These are phyloP conservation scores for Musa troglodytarum DNA, from an alignment of 176 grass and related monocot genomes.

Conservation along the genomic window DNA sequence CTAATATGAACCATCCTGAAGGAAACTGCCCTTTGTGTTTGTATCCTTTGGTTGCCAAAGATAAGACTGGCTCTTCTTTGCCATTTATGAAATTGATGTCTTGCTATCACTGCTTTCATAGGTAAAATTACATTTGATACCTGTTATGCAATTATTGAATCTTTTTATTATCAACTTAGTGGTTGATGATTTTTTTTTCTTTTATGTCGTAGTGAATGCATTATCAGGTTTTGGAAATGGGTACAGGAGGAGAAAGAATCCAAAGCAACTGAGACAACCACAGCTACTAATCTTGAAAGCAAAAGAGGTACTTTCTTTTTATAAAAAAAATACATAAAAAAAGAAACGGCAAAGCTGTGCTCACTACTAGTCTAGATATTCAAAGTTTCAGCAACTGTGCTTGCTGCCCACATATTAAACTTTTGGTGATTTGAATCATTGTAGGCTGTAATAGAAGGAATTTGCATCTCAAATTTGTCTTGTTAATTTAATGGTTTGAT, in stretches of 20 bases:
- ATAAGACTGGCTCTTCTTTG: constrained; percentile 37
- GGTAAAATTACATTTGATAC: constrained; percentile 24
- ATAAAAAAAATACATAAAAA: background rate
- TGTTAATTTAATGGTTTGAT: background rate
- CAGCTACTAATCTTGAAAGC: constrained; percentile 21
- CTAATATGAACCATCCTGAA: constrained; percentile 90
- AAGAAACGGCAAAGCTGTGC: background rate
- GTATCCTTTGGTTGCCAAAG: constrained; percentile 58
- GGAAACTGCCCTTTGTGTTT: constrained; percentile 92
- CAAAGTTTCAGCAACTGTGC: background rate
- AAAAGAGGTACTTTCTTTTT: constrained; percentile 15
- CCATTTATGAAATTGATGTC: constrained; percentile 99
- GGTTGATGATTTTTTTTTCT: constrained; percentile 21
- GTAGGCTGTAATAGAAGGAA: background rate
- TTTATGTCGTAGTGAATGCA: constrained; percentile 49
- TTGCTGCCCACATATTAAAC: background rate
- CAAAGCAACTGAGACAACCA: constrained; percentile 19
- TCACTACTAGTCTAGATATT: background rate
- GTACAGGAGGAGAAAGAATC: constrained; percentile 34
- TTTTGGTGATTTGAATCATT: background rate
- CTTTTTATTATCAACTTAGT: background rate
- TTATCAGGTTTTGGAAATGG: constrained; percentile 87
- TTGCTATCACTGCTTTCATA: constrained; percentile 96
- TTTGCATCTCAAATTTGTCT: background rate
- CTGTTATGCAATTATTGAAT: constrained; percentile 4